Percentiles rank a stretch among this genome's conserved stretches.
phyloP scores from a whole-genome alignment of 176 grass and related monocot genomes.

The Tillandsia fasciculata region DNA sequence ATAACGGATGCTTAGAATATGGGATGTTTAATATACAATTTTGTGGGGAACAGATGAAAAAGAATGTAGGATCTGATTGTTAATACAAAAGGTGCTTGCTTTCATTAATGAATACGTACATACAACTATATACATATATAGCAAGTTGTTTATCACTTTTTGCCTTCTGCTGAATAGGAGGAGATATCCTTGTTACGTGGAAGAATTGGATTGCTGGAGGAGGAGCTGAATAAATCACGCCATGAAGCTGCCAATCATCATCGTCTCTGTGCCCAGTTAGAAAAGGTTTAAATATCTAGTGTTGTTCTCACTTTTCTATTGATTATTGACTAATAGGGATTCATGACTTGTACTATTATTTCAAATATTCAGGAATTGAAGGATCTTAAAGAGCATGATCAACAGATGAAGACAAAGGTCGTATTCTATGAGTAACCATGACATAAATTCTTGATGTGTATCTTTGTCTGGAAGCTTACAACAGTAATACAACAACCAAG shows the following conservation, averaged over 20 bases:
- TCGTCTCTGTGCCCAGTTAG: slow-evolving; percentile 46
- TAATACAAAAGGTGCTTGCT: background rate
- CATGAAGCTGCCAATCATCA: slow-evolving; percentile 54
- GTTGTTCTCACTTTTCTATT: slow-evolving; percentile 13
- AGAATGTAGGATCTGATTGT: too few relatives aligned
- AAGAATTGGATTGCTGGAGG: slow-evolving; percentile 76
- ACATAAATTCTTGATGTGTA: background rate
- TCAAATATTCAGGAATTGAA: slow-evolving; percentile 69
- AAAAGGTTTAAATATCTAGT: slow-evolving; percentile 51
- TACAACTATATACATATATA: background rate
- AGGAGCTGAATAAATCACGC: slow-evolving; percentile 60
- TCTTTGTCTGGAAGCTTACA: slow-evolving; percentile 6
- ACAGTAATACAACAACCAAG: background rate
- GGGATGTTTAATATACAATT: too few relatives aligned
- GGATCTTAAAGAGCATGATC: slow-evolving; percentile 85
- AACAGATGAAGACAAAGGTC: slow-evolving; percentile 88
- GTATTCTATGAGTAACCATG: slow-evolving; percentile 4
- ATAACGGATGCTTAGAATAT: too few relatives aligned
- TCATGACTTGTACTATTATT: slow-evolving; percentile 26
- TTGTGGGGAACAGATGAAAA: too few relatives aligned
- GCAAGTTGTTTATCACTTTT: slow-evolving; percentile 12
- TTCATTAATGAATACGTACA: background rate
- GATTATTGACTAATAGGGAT: slow-evolving; percentile 10
- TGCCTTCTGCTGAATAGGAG: slow-evolving; percentile 41
- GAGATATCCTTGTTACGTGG: slow-evolving; percentile 54